These are phyloP conservation scores for Salix exigua DNA, from an alignment of 345 rosid genomes.

Conservation along the genomic window DNA sequence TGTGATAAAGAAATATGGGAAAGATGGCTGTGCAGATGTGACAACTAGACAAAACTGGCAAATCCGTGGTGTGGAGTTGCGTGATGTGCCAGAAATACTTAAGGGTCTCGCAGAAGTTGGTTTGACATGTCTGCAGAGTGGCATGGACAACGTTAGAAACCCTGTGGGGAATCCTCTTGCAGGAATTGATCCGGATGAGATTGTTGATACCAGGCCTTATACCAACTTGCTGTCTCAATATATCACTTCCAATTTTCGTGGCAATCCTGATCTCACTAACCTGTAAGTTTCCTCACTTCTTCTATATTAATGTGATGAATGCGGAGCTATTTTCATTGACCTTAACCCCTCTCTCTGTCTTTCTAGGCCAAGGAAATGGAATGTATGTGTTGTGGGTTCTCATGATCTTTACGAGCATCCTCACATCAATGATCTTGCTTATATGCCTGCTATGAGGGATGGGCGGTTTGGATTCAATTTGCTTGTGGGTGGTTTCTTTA, in stretches of 20 bases:
- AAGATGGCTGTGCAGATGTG: constrained; percentile 93
- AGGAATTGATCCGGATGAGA: constrained; percentile 86
- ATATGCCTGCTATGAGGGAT: constrained; percentile 83
- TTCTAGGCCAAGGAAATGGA: constrained; percentile 95
- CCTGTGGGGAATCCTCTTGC: constrained; percentile 95
- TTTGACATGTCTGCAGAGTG: constrained; percentile 84
- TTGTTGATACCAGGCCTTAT: constrained; percentile 84
- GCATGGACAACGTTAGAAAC: constrained; percentile 97
- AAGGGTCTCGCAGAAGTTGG: constrained; percentile 78
- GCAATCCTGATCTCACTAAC: constrained; percentile 70
- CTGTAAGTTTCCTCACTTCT: constrained; percentile 44
- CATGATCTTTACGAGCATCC: constrained; percentile 98
- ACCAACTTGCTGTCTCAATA: constrained; percentile 69
- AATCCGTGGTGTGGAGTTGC: constrained; percentile 80
- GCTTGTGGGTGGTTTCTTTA: constrained; percentile 94
- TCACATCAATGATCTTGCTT: constrained; percentile 93
- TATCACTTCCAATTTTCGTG: constrained; percentile 66
- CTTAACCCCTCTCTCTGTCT: constrained; percentile 8
- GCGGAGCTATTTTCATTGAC: not conserved
- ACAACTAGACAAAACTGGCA: constrained; percentile 98
- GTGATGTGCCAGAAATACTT: constrained; percentile 86
- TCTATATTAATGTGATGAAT: too few species aligned
- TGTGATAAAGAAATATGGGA: constrained; percentile 78
- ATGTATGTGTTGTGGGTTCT: constrained; percentile 85
- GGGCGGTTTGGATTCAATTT: constrained; percentile 81